phyloP scores from a whole-genome alignment of 176 grass and related monocot species.

The Oryza rufipogon region DNA sequence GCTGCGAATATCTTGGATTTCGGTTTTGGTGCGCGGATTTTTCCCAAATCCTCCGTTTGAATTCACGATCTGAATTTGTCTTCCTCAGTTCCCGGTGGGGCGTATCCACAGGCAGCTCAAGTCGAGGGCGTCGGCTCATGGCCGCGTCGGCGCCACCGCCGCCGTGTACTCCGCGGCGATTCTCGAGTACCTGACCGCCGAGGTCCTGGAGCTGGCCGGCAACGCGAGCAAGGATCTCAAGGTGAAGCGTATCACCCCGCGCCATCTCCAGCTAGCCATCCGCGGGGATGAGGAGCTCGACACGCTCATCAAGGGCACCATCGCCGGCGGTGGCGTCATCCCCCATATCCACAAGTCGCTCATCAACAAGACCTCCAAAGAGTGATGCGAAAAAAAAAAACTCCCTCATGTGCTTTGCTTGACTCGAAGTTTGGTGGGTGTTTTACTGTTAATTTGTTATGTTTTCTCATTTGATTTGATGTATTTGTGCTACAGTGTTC shows the following conservation, averaged over 20 bases:
- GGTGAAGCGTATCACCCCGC: conserved; percentile 78
- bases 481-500: not conserved
- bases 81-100: conserved; percentile 56
- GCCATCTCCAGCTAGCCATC: conserved; percentile 82
- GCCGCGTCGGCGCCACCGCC: conserved; percentile 73
- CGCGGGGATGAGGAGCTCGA: conserved; percentile 76
- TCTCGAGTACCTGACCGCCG: conserved; percentile 77
- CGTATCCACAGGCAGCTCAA: conserved; percentile 78
- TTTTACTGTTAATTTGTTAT: not conserved
- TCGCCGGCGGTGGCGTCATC: conserved; percentile 74
- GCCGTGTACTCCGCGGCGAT: conserved; percentile 74
- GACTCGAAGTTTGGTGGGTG: not conserved
- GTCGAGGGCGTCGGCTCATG: conserved; percentile 60
- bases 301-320: conserved; percentile 79
- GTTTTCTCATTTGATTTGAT: not conserved
- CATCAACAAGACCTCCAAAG: conserved; percentile 75
- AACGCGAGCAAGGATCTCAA: conserved; percentile 88
- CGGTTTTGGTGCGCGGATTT: not conserved
- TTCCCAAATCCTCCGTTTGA: too few species aligned
- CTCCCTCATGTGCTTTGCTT: not conserved
- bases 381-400: conserved; percentile 29
- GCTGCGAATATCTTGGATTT: not conserved
- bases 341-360: conserved; percentile 77
- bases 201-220: conserved; percentile 71
- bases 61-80: not conserved